Percentiles rank a stretch among this genome's conserved stretches.
Conservation (phyloP, 139 green algal genomes). For the Coccomyxa sp. region DNA sequence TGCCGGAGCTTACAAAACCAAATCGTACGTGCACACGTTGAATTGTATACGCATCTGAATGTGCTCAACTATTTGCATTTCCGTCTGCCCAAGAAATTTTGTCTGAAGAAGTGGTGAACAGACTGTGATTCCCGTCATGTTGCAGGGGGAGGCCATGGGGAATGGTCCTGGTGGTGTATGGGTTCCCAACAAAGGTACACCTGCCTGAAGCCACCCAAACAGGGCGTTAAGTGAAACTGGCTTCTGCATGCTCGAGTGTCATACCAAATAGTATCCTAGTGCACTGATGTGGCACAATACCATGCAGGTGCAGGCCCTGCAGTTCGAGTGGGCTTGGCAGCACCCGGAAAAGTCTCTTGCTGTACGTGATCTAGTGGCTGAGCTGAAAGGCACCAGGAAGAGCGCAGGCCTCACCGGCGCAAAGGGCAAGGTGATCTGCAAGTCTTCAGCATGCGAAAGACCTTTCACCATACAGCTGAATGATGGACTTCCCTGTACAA, state of each 20-base stretch:
- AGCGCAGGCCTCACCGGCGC: conserved; percentile 26
- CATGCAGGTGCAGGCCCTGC: conserved; percentile 70
- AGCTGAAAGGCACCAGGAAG: conserved; percentile 19
- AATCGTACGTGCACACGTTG: conserved; percentile 27
- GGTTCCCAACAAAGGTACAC: conserved; percentile 71
- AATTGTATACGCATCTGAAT: not conserved
- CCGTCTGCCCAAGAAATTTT: too few species aligned
- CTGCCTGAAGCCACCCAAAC: not conserved
- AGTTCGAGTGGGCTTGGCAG: conserved; percentile 98
- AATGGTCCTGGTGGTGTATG: conserved; percentile 90
- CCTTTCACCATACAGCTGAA: too few species aligned
- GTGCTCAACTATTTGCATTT: too few species aligned
- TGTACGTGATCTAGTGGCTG: conserved; percentile 28
- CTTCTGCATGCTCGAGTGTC: not conserved
- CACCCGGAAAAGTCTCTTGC: conserved; percentile 66
- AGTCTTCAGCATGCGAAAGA: not conserved
- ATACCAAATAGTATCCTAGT: not conserved
- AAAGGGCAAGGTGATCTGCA: conserved; percentile 61
- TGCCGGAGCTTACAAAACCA: conserved; percentile 68
- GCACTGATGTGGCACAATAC: not conserved
- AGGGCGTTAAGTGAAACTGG: not conserved
- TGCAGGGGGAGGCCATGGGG: conserved; percentile 79
- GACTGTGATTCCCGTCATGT: not conserved
- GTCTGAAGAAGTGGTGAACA: too few species aligned
- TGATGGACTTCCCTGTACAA: too few species aligned